phyloP scores from a whole-genome alignment of 1,139 yeast genomes.

The Debaryomyces coudertii region DNA sequence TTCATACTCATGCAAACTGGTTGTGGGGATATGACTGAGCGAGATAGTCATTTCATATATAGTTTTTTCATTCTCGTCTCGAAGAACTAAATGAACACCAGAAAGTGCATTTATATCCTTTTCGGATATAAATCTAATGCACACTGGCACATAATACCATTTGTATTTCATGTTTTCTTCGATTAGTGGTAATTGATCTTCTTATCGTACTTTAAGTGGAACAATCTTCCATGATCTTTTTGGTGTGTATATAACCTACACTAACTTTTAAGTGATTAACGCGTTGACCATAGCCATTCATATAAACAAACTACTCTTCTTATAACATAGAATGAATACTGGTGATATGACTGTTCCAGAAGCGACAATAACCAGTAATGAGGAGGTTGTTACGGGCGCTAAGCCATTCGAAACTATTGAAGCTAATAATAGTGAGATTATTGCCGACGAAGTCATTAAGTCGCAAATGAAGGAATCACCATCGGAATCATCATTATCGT shows the following conservation, averaged over 20 bases:
- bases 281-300: conserved; percentile 4
- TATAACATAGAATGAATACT: conserved; percentile 1
- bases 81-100: conserved; percentile 28
- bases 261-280: background rate
- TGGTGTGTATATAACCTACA: background rate
- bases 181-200: background rate
- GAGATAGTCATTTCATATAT: conserved; percentile 22
- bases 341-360: conserved; percentile 7
- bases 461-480: conserved; percentile 7
- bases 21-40: conserved; percentile 21
- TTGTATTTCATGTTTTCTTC: conserved; percentile 1
- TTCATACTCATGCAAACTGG: conserved; percentile 16
- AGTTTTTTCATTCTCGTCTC: conserved; percentile 17
- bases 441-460: background rate
- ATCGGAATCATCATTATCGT: conserved; percentile 31
- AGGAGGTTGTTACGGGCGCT: background rate
- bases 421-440: background rate
- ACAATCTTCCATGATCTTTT: background rate
- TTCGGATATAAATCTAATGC: conserved; percentile 27
- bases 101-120: conserved; percentile 27
- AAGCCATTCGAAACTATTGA: background rate
- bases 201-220: background rate
- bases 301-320: background rate
- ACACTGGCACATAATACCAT: conserved; percentile 32
- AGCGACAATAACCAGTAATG: background rate